Evolutionary conservation across 768 basidiomycete species (phyloP), one percentile per base, ranked within the genome.

Genomic region (Suillus sp.): DNA sequence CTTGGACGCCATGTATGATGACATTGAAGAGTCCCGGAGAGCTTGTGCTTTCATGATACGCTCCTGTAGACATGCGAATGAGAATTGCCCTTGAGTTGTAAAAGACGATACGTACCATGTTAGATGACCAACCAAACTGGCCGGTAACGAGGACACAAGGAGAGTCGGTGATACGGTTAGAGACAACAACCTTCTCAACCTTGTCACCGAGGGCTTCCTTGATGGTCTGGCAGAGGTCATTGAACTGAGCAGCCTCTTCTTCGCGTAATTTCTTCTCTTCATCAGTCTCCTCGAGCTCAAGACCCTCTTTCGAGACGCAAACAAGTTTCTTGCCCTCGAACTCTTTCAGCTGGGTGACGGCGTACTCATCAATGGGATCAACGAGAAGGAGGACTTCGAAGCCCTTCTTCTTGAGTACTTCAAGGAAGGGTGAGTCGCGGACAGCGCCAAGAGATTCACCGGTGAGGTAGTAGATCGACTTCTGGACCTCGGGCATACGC

Each of bases 21-120:
- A 97, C 96, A 96, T 96, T 65, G 92, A 94, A 20, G 93, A 93
- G 77, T 96, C 95, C 66, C 95, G 92, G 62, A 96, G 87, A 35
- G 96, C 96, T 80, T 99, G 96, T 14, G 96, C 95, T 81, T 96
- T 96, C 96, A 99, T 98, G 83, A 98, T 97, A 78, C 96, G 90
- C 78, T 96, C 92, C 87, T 89, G 69, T 48, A 71, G 51, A 55
- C 42, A 38, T 22, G 51, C 63, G 45, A 37, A 35, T 40, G 16
- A 59, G 13, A 69, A 38, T 25, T 16, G 10, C 4, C 16, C 59
- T 25, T 9, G 4, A 34, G 4, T 10, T 37, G 30, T 16, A 38
- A 48, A 34, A 62, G 18, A 65, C 32, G 40, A 27, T 34, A 77
- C 84, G 53, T 66, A 89, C 91, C 96, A 99, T 99, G 85, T 98